Conservation (phyloP, 768 basidiomycete genomes). For the Trametes villosa region DNA sequence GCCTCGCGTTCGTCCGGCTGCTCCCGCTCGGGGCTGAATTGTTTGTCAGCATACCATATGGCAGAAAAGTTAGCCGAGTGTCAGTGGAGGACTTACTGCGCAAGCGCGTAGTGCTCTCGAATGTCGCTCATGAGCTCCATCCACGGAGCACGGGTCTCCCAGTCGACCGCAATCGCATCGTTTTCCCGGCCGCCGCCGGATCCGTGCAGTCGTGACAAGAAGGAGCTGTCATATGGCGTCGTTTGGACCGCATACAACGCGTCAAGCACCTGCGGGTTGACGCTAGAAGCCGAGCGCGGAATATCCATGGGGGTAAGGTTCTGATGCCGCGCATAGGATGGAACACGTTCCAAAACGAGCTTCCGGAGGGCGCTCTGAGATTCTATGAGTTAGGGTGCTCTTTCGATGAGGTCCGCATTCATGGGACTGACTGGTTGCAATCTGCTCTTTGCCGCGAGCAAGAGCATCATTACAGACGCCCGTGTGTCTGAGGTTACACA, state of each 20-base stretch:
- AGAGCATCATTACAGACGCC: not conserved
- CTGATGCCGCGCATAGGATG: not conserved
- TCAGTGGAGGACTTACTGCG: slow-evolving; percentile 53
- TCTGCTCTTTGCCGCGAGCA: slow-evolving; percentile 1
- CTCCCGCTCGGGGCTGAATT: slow-evolving; percentile 58
- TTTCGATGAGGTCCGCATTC: too few species aligned
- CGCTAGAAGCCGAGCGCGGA: slow-evolving; percentile 29
- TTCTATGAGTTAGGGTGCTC: not conserved
- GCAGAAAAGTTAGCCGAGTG: not conserved
- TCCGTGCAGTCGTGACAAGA: slow-evolving; percentile 66
- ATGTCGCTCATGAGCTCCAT: slow-evolving; percentile 76
- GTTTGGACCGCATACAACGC: slow-evolving; percentile 59
- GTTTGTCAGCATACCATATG: not conserved
- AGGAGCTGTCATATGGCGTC: slow-evolving; percentile 69
- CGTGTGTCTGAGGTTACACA: too few species aligned
- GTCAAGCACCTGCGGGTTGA: slow-evolving; percentile 45
- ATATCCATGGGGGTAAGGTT: slow-evolving; percentile 43
- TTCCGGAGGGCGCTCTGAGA: slow-evolving; percentile 14
- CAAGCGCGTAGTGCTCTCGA: slow-evolving; percentile 60
- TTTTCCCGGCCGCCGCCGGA: slow-evolving; percentile 32
- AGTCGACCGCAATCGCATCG: slow-evolving; percentile 63
- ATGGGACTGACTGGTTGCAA: slow-evolving; percentile 3
- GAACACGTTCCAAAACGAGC: slow-evolving; percentile 3
- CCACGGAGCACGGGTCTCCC: slow-evolving; percentile 76
- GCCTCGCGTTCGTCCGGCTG: slow-evolving; percentile 44